Evolutionary conservation across 106 monocot species (phyloP).

Genomic region (Phalaenopsis aphrodite): DNA sequence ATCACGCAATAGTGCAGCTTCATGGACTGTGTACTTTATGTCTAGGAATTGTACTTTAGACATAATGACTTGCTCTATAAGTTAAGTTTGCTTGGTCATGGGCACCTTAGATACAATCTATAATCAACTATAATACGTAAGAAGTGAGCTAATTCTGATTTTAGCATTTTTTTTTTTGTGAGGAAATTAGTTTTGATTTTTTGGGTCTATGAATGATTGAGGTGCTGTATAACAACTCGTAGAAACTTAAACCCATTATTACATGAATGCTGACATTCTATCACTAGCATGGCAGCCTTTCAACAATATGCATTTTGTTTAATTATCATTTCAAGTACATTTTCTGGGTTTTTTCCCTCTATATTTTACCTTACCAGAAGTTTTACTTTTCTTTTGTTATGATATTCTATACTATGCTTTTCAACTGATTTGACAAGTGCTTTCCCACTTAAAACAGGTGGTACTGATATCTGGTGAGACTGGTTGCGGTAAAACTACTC

Average conservation of each 20-base stretch:
- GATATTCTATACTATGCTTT: neutral
- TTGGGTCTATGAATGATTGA: neutral
- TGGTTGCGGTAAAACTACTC: slow-evolving; percentile 99
- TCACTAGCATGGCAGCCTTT: neutral
- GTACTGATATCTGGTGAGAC: slow-evolving; percentile 94
- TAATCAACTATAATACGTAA: neutral
- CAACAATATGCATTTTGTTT: neutral
- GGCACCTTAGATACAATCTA: neutral
- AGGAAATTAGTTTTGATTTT: neutral
- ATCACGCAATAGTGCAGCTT: neutral
- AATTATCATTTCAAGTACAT: neutral
- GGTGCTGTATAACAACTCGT: neutral
- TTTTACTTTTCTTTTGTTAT: neutral
- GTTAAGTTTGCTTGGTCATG: neutral
- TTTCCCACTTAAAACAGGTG: slow-evolving; percentile 42
- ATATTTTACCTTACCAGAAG: neutral
- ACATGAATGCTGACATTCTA: neutral
- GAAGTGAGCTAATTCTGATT: neutral
- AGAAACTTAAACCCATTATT: neutral
- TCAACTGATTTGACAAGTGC: neutral
- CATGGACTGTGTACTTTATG: neutral
- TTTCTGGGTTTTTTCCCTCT: neutral
- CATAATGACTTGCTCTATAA: no score
- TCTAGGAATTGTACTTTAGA: neutral
- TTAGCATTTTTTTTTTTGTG: neutral